Base-by-base conservation (phyloP, 352 stramenopile genomes). In the Pythium periplocum region DNA sequence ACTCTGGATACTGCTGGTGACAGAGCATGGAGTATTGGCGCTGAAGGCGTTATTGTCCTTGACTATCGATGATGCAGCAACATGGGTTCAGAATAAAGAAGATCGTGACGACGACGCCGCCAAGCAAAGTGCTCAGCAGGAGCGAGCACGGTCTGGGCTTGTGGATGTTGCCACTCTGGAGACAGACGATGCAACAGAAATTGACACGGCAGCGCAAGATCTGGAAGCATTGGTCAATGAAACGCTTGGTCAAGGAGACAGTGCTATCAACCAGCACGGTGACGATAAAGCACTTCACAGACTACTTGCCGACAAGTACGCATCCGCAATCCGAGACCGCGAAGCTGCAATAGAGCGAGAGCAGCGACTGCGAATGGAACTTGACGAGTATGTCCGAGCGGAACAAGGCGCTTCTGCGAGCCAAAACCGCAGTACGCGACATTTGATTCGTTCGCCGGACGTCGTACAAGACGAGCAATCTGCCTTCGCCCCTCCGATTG, bases 31-130 rank as follows among this genome's bases (percentile, higher is more conserved):
- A 5, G 71, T 91, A 11, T 61, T 91, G 6, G 78, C 67, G 0
- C 54, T 80, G 2, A 91, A 91, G 52, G 78, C 78, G 48, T 47
- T 86, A 4, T 51, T 92, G 26, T 85, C 76, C 30, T 54, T 90
- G 6, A 66, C 69, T 3, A 88, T 90, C 36, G 68, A 87, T 48
- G 82, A 92, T 50, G 72, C 75, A 6, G 77, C 82, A 1, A 64
- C 73, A 10, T 92, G 82, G 82, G 82, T 92, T 30, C 75, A 73
- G 45, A 62, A 80, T n/a, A 77, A 90, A 41, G 75, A 87, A 58
- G 75, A 84, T 36, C 74, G 70, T 48, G 57, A 50, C 11, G 73
- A 86, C 54, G 68, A 87, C 34, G 63, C 73, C 17, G 66, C 62
- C 32, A 59, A 64, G 26, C 50, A 63, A 58, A 58, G 32, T 38